These are phyloP conservation scores for Cephalotrichum gorgonifer DNA, from an alignment of 2,329 filamentous ascomycete species.

Conservation along the genomic window DNA sequence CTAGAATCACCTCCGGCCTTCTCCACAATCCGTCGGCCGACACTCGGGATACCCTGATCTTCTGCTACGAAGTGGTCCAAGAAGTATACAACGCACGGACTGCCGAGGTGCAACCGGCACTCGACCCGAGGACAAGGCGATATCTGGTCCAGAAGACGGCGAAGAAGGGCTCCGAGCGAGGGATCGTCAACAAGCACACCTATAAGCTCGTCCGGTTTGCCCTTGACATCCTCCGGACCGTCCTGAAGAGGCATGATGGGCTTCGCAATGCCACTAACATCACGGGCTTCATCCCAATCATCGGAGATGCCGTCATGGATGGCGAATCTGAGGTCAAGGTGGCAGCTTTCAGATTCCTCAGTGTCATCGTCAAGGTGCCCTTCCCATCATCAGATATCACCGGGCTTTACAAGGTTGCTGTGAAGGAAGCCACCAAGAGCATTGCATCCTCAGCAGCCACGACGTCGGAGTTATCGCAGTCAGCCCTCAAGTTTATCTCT, in stretches of 20 bases:
- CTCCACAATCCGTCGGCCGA: conserved; percentile 71
- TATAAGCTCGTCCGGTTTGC: conserved; percentile 86
- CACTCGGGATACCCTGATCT: conserved; percentile 75
- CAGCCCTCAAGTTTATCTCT: conserved; percentile 78
- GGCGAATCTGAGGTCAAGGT: conserved; percentile 90
- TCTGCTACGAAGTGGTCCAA: conserved; percentile 91
- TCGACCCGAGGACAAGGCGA: conserved; percentile 54
- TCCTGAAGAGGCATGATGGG: conserved; percentile 77
- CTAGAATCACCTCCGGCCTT: conserved; percentile 73
- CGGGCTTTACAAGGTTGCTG: conserved; percentile 62
- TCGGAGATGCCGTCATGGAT: conserved; percentile 76
- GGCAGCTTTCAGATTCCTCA: conserved; percentile 75
- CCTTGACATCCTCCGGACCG: conserved; percentile 72
- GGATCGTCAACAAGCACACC: conserved; percentile 65
- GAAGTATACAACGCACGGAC: conserved; percentile 63
- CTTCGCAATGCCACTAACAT: conserved; percentile 73
- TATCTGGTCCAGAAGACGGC: conserved; percentile 75
- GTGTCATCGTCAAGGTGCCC: conserved; percentile 75
- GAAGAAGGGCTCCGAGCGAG: conserved; percentile 62
- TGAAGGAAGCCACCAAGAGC: conserved; percentile 73
- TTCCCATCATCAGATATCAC: conserved; percentile 60
- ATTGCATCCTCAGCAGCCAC: conserved; percentile 70
- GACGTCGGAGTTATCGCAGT: conserved; percentile 74
- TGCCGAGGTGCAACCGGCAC: conserved; percentile 37
- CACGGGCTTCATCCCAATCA: conserved; percentile 73